A percentile compares a stretch with the other conserved stretches of the same genome.
Conservation (phyloP, 192 early-diverging fungal species). For the Backusella mclennaniae region DNA sequence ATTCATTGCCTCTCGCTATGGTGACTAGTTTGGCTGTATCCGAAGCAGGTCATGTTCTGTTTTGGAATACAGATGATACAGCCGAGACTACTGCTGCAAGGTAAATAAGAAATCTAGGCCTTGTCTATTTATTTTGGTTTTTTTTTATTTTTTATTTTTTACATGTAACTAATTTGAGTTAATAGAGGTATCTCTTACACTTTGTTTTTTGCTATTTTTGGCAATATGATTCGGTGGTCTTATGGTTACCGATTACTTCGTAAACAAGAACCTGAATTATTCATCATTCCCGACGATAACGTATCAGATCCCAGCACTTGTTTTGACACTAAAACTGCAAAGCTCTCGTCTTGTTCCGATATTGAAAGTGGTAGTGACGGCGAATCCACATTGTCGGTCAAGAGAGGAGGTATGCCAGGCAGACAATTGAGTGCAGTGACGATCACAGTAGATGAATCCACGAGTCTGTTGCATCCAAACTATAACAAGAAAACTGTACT, state of each 20-base stretch:
- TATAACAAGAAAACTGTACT: not conserved
- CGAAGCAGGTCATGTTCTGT: constrained; percentile 44
- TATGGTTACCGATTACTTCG: constrained; percentile 68
- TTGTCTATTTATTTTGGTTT: not conserved
- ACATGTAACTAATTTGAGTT: not conserved
- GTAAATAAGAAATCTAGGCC: constrained; percentile 21
- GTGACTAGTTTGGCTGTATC: constrained; percentile 58
- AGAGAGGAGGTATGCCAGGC: not conserved
- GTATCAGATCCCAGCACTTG: not conserved
- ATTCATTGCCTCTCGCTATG: constrained; percentile 69
- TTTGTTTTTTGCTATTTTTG: constrained; percentile 77
- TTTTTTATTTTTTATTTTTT: not conserved
- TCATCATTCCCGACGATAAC: not conserved
- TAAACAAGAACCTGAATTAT: constrained; percentile 13
- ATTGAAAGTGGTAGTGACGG: not conserved
- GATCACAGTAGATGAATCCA: constrained; percentile 8
- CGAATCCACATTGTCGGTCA: not conserved
- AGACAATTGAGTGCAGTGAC: constrained; percentile 15
- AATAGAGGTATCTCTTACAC: constrained; percentile 73
- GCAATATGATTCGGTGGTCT: constrained; percentile 81
- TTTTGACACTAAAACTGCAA: not conserved
- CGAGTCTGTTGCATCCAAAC: constrained; percentile 8
- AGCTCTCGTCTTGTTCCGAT: not conserved
- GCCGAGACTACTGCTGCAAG: constrained; percentile 45
- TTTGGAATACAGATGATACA: constrained; percentile 45